These are phyloP conservation scores for Ehretia macrophylla DNA, from an alignment of 257 asterid genomes.

Conservation along the genomic window DNA sequence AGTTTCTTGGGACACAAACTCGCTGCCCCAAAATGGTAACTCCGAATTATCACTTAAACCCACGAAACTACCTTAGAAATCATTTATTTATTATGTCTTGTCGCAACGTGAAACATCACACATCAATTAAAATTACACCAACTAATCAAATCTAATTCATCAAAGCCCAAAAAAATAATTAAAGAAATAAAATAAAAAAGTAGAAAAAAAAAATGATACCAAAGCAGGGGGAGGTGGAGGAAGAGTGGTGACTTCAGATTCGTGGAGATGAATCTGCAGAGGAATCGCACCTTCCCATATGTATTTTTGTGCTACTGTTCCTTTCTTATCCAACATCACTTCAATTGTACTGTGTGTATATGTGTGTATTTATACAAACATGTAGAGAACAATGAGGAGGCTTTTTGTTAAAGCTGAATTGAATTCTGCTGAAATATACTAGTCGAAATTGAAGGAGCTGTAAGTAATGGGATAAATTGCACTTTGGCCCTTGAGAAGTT, in stretches of 20 bases:
- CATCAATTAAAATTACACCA: not conserved
- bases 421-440: not conserved
- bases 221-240: slow-evolving; percentile 91
- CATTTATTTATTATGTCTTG: too few species aligned
- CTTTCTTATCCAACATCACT: slow-evolving; percentile 26
- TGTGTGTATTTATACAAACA: not conserved
- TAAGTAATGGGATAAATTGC: not conserved
- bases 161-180: too few species aligned
- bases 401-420: not conserved
- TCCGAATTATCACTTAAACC: not conserved
- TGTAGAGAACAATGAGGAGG: not conserved
- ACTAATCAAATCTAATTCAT: slow-evolving; percentile 1
- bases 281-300: slow-evolving; percentile 95
- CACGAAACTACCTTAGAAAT: not conserved
- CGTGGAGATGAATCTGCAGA: slow-evolving; percentile 96
- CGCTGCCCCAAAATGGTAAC: not conserved
- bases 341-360: not conserved
- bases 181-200: not conserved
- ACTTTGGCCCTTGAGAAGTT: not conserved
- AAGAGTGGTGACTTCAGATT: slow-evolving; percentile 91
- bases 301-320: slow-evolving; percentile 67
- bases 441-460: not conserved
- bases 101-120: too few species aligned
- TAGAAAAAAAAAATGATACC: slow-evolving; percentile 27
- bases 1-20: too few species aligned